phyloP scores from a whole-genome alignment of 2,329 filamentous ascomycete genomes.

The Xylariaceae sp. region DNA sequence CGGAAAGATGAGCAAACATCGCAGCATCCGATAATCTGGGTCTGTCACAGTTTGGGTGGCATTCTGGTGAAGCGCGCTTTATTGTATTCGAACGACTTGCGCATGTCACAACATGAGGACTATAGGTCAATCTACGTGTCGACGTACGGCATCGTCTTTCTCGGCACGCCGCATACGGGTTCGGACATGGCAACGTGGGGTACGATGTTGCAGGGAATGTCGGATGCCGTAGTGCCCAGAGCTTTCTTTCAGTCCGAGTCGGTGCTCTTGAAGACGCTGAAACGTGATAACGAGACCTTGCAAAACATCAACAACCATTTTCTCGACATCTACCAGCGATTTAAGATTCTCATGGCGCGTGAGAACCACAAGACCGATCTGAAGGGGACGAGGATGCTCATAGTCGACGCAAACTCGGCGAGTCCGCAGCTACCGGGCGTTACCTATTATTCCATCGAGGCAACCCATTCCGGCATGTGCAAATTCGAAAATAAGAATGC shows the following conservation, averaged over 20 bases:
- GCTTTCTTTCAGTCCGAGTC: constrained; percentile 69
- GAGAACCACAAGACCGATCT: constrained; percentile 74
- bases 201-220: constrained; percentile 67
- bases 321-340: constrained; percentile 69
- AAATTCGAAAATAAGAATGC: constrained; percentile 57
- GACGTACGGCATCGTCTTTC: constrained; percentile 75
- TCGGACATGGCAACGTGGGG: constrained; percentile 71
- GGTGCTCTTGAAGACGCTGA: constrained; percentile 70
- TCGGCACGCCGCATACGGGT: constrained; percentile 76
- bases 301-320: constrained; percentile 76
- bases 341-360: constrained; percentile 76
- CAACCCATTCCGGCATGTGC: constrained; percentile 45
- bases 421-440: constrained; percentile 70
- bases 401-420: constrained; percentile 72
- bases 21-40: constrained; percentile 72
- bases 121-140: constrained; percentile 72
- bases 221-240: constrained; percentile 64
- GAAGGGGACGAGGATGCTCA: constrained; percentile 61
- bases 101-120: constrained; percentile 62
- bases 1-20: constrained; percentile 60
- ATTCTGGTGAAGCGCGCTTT: constrained; percentile 72
- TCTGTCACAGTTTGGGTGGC: constrained; percentile 74
- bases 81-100: constrained; percentile 66
- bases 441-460: constrained; percentile 66
- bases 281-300: constrained; percentile 72